Conservation (phyloP, 805 yeast genomes). For the Zygotorulaspora danielsina region DNA sequence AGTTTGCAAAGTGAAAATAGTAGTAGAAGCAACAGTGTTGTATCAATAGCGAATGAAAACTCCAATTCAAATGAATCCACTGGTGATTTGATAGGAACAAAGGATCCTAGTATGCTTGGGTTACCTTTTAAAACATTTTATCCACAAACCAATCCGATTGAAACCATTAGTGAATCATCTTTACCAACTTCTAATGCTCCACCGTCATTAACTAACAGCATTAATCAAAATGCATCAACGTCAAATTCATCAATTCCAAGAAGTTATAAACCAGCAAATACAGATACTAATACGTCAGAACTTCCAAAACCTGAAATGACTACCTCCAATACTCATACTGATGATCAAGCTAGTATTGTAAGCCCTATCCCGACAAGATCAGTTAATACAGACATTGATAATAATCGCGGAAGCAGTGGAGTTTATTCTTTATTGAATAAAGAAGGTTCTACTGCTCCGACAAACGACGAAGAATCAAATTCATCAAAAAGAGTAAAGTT, state of each 20-base stretch:
- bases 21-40: constrained; percentile 7
- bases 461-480: constrained; percentile 9
- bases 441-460: constrained; percentile 11
- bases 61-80: background rate
- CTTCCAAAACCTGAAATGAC: constrained; percentile 1
- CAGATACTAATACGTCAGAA: background rate
- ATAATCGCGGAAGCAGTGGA: constrained; percentile 17
- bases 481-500: constrained; percentile 12
- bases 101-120: constrained; percentile 7
- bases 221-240: background rate
- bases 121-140: constrained; percentile 9
- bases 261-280: background rate
- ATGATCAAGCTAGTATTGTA: constrained; percentile 11
- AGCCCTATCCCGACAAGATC: constrained; percentile 17
- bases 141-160: constrained; percentile 1
- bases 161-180: background rate
- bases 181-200: background rate
- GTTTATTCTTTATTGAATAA: constrained; percentile 21
- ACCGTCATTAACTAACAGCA: background rate
- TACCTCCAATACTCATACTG: background rate
- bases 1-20: constrained; percentile 10
- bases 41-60: background rate
- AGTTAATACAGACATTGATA: constrained; percentile 6
- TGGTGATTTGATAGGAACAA: constrained; percentile 4
- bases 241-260: constrained; percentile 1